These are phyloP conservation scores for Kregervanrija fluxuum DNA, from an alignment of 805 yeast species.

Conservation along the genomic window DNA sequence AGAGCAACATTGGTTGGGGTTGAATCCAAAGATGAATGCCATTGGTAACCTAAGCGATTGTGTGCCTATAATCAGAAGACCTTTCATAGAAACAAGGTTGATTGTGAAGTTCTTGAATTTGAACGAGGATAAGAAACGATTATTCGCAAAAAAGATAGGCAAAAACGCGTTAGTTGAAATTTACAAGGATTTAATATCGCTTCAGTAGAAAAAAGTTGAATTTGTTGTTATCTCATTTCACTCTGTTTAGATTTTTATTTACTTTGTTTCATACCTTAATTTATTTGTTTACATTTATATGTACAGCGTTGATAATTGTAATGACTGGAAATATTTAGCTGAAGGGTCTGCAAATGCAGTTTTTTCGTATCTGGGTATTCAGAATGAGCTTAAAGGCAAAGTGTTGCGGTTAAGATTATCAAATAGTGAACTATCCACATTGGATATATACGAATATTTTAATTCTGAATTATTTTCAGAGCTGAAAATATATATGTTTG, in stretches of 20 bases:
- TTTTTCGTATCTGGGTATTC: slow-evolving; percentile 33
- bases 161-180: slow-evolving; percentile 51
- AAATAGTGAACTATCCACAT: slow-evolving; percentile 30
- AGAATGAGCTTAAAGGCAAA: slow-evolving; percentile 26
- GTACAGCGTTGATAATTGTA: not conserved
- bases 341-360: slow-evolving; percentile 45
- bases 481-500: slow-evolving; percentile 13
- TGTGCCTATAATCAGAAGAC: slow-evolving; percentile 41
- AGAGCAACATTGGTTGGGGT: slow-evolving; percentile 63
- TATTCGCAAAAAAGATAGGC: slow-evolving; percentile 50
- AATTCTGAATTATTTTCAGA: slow-evolving; percentile 12
- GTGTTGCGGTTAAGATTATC: slow-evolving; percentile 32
- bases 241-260: slow-evolving; percentile 30
- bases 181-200: slow-evolving; percentile 52
- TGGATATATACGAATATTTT: slow-evolving; percentile 35
- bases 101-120: slow-evolving; percentile 46
- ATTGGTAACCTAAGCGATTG: slow-evolving; percentile 32
- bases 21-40: slow-evolving; percentile 71
- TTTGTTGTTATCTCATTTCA: slow-evolving; percentile 14
- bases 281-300: not conserved
- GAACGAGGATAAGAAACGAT: slow-evolving; percentile 49
- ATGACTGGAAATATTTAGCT: slow-evolving; percentile 35
- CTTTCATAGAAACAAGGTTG: slow-evolving; percentile 57
- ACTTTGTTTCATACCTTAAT: no score
- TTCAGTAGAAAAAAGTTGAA: slow-evolving; percentile 14